Base-by-base conservation (phyloP, 176 grass and related monocot genomes). In the Triticum aestivum region DNA sequence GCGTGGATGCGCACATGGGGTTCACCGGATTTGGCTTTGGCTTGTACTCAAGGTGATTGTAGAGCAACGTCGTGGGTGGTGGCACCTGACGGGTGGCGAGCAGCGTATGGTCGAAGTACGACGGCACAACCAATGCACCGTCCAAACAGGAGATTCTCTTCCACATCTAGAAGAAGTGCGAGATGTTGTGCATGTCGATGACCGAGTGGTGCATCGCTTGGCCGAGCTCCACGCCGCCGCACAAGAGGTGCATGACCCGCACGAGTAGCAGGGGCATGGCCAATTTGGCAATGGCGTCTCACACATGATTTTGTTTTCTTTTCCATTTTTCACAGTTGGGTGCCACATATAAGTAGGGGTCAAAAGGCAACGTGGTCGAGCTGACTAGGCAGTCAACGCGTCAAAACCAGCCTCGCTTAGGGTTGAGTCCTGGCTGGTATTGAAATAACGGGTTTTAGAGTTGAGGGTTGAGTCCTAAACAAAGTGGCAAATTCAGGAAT, bases 41-140 rank as follows among this genome's bases (percentile, higher is more conserved):
- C 79, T 82, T 86, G 87, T 95, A 95, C 67, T 95, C 90, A 2
- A 20, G 49, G 79, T 95, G 86, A 73, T 95, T 82, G 52, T 84
- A 95, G 17, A 78, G 5, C 26, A 95, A 82, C 10, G 78, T 4
- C 38, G 38, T 2, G 14, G 20, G 85, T 0, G 52, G 5, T 0
- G 76, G 24, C 0, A 33, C 5, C 0, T 82, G 51, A 0, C 88
- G 82, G 44, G 90, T 86, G 23, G 17, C 11, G 30, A 95, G 86
- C 5, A 87, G 86, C 14, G 11, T 70, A 23, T 79, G 93, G 35
- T 95, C 91, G 6, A 92, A 76, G 65, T 83, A 89, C 0, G 91
- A 88, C 6, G 21, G 86, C 10, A 52, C 21, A 0, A 44, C 11
- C 17, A 34, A 42, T 58, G 72, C 29, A 13, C 15, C 2, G 7